Evolutionary conservation across 805 yeast species (phyloP).

Genomic region (Danielia reshetovae): DNA sequence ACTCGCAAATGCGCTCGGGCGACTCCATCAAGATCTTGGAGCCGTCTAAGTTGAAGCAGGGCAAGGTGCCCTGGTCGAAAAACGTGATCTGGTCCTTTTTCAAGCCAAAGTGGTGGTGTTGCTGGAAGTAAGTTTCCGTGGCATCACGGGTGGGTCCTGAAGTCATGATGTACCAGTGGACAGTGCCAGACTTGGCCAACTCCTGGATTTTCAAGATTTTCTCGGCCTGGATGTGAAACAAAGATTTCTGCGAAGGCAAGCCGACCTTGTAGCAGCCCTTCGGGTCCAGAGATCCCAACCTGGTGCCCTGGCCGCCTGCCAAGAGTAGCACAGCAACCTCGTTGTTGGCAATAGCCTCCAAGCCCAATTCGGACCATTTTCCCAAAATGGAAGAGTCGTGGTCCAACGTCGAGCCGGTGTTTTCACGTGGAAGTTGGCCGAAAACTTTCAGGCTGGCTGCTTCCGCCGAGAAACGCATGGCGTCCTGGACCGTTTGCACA

Average conservation of each 20-base stretch:
- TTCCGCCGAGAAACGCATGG: slow-evolving; percentile 38
- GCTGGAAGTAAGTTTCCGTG: slow-evolving; percentile 68
- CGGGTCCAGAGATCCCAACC: slow-evolving; percentile 86
- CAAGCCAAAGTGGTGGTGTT: slow-evolving; percentile 70
- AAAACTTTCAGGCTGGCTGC: slow-evolving; percentile 21
- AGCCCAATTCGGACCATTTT: slow-evolving; percentile 52
- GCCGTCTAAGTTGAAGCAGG: slow-evolving; percentile 77
- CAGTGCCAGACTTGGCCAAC: slow-evolving; percentile 29
- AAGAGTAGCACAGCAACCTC: slow-evolving; percentile 86
- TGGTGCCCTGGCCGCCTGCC: slow-evolving; percentile 99
- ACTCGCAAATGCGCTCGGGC: slow-evolving; percentile 57
- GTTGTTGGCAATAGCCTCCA: slow-evolving; percentile 60
- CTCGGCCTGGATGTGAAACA: slow-evolving; percentile 93
- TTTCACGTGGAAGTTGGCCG: slow-evolving; percentile 46
- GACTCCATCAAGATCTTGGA: slow-evolving; percentile 61
- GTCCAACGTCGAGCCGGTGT: slow-evolving; percentile 49
- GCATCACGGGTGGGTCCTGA: slow-evolving; percentile 77
- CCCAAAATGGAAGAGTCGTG: slow-evolving; percentile 25
- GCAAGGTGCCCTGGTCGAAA: slow-evolving; percentile 93
- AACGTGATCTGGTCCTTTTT: slow-evolving; percentile 56
- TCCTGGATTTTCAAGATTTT: slow-evolving; percentile 62
- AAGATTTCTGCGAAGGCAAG: slow-evolving; percentile 75
- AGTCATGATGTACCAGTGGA: slow-evolving; percentile 94
- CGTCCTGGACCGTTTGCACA: slow-evolving; percentile 41
- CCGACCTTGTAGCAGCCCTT: slow-evolving; percentile 92